Base-by-base conservation (phyloP, 352 stramenopile genomes). In the Phytophthora fragariae region DNA sequence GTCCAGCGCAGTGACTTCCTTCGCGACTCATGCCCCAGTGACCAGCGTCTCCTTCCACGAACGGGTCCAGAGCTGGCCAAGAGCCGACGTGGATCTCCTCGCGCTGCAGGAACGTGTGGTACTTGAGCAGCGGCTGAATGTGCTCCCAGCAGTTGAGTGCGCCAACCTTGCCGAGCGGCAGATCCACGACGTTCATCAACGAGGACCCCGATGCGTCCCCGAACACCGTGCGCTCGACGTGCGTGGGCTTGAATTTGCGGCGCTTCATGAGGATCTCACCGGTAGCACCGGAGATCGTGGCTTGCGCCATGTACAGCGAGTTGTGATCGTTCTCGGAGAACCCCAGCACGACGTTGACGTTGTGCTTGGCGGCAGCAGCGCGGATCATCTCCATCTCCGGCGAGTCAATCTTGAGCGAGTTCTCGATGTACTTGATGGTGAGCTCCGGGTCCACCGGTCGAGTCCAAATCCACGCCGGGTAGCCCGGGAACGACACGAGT, bases 311-410 rank as follows among this genome's bases (percentile, higher is more conserved):
- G 67, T 79, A 79, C 6, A 79, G 62, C 72, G 66, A 72, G 62
- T 79, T 65, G 59, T 72, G 54, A 66, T 79, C 61, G 19, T 79
- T 77, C 67, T 79, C 72, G 8, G 72, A 75, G 67, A 75, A 75
- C 27, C 66, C 72, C 7, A 79, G 31, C 41, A 73, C 70, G 53
- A 77, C 70, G 47, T 70, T 62, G 57, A 79, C 57, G 52, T 69
- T 74, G 67, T 75, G 64, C 17, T 61, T 63, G 15, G 62, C 58
- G 14, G 67, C 61, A n/a, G 62, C 24, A n/a, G 66, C 61, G 33
- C 62, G 58, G 47, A 79, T 79, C 27, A 31, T 72, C 15, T 72
- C 37, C 72, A 79, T 79, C 62, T 79, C 67, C 11, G 50, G 15
- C 9, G 67, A 79, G n/a, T 79, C 52, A 3, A 76, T 19, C 10